Evolutionary conservation across 495 filamentous ascomycete genomes (phyloP).

Genomic region (Immersiella caudata): DNA sequence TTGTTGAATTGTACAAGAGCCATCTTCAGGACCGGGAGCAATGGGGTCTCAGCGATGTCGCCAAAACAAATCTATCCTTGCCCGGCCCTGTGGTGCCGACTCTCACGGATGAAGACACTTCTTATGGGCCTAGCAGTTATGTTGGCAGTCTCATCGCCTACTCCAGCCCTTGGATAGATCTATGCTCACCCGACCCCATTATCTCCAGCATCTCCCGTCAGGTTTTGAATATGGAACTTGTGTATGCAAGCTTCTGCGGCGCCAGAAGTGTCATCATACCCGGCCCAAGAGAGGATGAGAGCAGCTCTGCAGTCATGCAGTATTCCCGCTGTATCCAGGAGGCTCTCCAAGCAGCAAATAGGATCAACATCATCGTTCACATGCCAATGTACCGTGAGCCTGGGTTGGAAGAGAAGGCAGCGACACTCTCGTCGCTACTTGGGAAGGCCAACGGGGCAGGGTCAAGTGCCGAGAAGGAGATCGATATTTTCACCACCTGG

Average conservation of each 20-base stretch:
- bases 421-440: constrained; percentile 42
- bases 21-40: constrained; percentile 46
- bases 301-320: constrained; percentile 54
- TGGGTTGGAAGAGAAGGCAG: constrained; percentile 42
- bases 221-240: constrained; percentile 85
- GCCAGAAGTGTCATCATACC: constrained; percentile 79
- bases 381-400: constrained; percentile 73
- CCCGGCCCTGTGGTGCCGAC: constrained; percentile 65
- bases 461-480: constrained; percentile 34
- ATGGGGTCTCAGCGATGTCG: constrained; percentile 31
- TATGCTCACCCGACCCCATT: constrained; percentile 79
- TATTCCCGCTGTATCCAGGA: constrained; percentile 88
- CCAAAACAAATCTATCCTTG: constrained; percentile 35
- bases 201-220: constrained; percentile 83
- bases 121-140: constrained; percentile 69
- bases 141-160: constrained; percentile 73
- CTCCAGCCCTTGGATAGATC: constrained; percentile 85
- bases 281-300: constrained; percentile 62
- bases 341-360: constrained; percentile 68
- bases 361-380: constrained; percentile 78
- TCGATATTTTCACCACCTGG: constrained; percentile 78
- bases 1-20: constrained; percentile 64
- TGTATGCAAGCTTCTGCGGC: constrained; percentile 94
- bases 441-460: constrained; percentile 28
- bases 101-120: constrained; percentile 72